These are phyloP conservation scores for Atkinsonella hypoxylon DNA, from an alignment of 2,329 filamentous ascomycete species.

Conservation along the genomic window DNA sequence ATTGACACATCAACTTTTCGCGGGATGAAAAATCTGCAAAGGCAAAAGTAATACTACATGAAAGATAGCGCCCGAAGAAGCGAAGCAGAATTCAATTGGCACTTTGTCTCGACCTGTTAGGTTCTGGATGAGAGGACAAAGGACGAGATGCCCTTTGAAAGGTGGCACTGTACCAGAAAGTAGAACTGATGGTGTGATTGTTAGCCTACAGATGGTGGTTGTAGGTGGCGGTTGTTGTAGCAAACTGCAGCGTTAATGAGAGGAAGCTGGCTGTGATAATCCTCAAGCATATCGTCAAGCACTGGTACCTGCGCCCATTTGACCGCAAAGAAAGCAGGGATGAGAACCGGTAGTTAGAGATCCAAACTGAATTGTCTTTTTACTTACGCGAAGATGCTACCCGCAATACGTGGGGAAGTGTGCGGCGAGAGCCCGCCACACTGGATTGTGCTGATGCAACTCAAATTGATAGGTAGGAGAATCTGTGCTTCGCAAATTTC, in stretches of 20 bases:
- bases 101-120: not conserved
- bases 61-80: no score
- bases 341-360: not conserved
- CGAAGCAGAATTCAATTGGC: not conserved
- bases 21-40: not conserved
- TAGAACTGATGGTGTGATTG: not conserved
- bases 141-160: not conserved
- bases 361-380: not conserved
- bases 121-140: not conserved
- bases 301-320: not conserved
- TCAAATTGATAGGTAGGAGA: not conserved
- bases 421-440: no score
- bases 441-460: not conserved
- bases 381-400: not conserved
- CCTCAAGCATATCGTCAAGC: not conserved
- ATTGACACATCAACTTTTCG: not conserved
- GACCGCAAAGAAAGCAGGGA: not conserved
- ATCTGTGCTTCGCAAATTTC: not conserved
- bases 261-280: not conserved
- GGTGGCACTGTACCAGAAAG: not conserved
- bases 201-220: not conserved
- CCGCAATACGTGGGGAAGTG: no score
- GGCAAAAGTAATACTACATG: not conserved
- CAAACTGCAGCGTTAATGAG: not conserved
- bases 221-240: not conserved